Conservation (phyloP, 495 filamentous ascomycete species). For the Neurospora hispaniola region DNA sequence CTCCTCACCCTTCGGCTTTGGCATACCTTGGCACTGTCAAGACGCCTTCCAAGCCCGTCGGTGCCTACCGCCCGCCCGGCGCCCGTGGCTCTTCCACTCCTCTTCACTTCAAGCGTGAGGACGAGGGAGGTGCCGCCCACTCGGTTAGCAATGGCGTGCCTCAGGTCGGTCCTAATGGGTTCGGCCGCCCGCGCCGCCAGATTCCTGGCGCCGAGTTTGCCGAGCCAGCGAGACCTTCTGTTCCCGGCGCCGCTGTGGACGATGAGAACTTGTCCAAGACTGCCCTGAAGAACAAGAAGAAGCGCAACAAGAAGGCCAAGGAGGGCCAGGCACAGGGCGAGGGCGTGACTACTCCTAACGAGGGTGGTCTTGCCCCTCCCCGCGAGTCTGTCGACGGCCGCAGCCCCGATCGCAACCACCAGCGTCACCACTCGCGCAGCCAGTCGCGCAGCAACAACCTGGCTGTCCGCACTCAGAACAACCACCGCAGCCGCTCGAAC, state of each 20-base stretch:
- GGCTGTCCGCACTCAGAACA: conserved; percentile 34
- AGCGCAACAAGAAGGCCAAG: conserved; percentile 89
- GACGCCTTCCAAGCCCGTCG: conserved; percentile 86
- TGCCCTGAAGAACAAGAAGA: conserved; percentile 97
- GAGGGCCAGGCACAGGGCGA: conserved; percentile 42
- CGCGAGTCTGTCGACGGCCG: conserved; percentile 37
- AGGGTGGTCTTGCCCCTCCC: conserved; percentile 31
- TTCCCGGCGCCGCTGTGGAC: conserved; percentile 70
- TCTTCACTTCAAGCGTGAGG: conserved; percentile 92
- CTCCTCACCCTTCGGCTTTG: conserved; percentile 73
- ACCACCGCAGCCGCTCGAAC: conserved; percentile 26
- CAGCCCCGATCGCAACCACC: conserved; percentile 49
- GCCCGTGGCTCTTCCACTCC: conserved; percentile 82
- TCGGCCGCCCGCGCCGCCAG: conserved; percentile 54
- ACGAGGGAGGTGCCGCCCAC: conserved; percentile 88
- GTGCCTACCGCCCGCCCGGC: conserved; percentile 93
- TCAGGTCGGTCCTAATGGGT: conserved; percentile 60
- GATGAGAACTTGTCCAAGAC: conserved; percentile 72
- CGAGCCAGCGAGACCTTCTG: conserved; percentile 21
- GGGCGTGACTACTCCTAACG: conserved; percentile 15
- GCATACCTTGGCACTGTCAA: conserved; percentile 76
- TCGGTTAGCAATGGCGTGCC: conserved; percentile 65
- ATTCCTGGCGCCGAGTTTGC: conserved; percentile 44
- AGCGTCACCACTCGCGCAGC: conserved; percentile 37
- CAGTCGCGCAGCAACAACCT: conserved; percentile 44